These are phyloP conservation scores for Neurospora pannonica DNA, from an alignment of 495 filamentous ascomycete species.

Conservation along the genomic window DNA sequence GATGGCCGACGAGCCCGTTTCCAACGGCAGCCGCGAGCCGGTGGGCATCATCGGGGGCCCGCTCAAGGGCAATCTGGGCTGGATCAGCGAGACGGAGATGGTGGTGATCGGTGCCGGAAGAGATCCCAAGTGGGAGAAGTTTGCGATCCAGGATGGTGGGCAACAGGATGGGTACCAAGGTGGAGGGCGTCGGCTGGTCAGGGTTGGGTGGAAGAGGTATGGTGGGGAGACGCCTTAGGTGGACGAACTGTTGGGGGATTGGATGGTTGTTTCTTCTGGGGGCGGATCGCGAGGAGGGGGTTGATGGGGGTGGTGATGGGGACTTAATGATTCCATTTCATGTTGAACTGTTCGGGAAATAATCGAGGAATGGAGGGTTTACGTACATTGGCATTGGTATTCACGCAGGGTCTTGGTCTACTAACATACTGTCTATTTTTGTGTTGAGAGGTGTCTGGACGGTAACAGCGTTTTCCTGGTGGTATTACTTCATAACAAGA, in stretches of 20 bases:
- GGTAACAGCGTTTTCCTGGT: not conserved
- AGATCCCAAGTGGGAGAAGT: conserved; percentile 80
- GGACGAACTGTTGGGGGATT: not conserved
- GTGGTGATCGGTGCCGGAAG: conserved; percentile 72
- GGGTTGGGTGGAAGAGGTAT: conserved; percentile 79
- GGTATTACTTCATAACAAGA: not conserved
- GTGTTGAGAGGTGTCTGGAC: not conserved
- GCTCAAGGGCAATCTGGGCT: conserved; percentile 67
- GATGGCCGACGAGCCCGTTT: conserved; percentile 58
- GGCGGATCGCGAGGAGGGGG: not conserved
- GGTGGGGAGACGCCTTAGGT: conserved; percentile 21
- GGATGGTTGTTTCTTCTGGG: not conserved
- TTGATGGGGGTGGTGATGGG: not conserved
- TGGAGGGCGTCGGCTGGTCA: conserved; percentile 51
- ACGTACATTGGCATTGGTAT: too few relatives aligned
- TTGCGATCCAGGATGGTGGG: conserved; percentile 52
- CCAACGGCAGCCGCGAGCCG: conserved; percentile 16
- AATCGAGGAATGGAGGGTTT: not conserved
- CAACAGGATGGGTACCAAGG: conserved; percentile 37
- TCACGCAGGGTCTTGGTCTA: not conserved
- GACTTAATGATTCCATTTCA: not conserved
- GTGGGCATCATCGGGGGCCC: conserved; percentile 26
- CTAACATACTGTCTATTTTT: not conserved
- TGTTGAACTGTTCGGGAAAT: not conserved
- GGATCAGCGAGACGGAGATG: conserved; percentile 58